Evolutionary conservation across 2,329 filamentous ascomycete species (phyloP).

Genomic region (Talaromyces sp.): DNA sequence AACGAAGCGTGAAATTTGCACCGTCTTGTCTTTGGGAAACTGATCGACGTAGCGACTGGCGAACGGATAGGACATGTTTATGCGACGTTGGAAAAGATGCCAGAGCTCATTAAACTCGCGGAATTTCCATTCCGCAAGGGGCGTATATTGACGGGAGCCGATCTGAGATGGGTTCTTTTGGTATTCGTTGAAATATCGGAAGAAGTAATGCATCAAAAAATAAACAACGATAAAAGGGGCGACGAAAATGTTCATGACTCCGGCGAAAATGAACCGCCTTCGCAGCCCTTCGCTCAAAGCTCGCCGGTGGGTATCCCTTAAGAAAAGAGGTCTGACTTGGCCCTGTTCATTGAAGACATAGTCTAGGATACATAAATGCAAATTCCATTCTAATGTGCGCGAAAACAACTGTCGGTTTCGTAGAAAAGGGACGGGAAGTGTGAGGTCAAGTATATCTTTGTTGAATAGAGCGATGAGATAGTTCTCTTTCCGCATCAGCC

Average conservation of each 20-base stretch:
- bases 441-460: constrained; percentile 87
- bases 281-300: constrained; percentile 73
- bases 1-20: constrained; percentile 76
- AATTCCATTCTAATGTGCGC: constrained; percentile 83
- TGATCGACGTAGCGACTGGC: constrained; percentile 90
- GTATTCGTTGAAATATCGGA: constrained; percentile 95
- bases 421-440: constrained; percentile 77
- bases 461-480: constrained; percentile 97
- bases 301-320: constrained; percentile 75
- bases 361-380: constrained; percentile 84
- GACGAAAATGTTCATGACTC: constrained; percentile 77
- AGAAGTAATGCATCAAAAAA: constrained; percentile 82
- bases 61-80: constrained; percentile 93
- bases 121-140: constrained; percentile 95
- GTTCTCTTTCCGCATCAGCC: constrained; percentile 93
- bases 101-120: constrained; percentile 95
- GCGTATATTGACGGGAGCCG: constrained; percentile 84
- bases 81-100: constrained; percentile 81
- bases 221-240: constrained; percentile 85
- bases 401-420: constrained; percentile 78
- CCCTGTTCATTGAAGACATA: constrained; percentile 88
- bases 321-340: constrained; percentile 78
- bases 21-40: constrained; percentile 91
- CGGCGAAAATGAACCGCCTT: constrained; percentile 73
- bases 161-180: constrained; percentile 87